Conservation (phyloP, 164 flowering plant species). For the Magnolia sinica region DNA sequence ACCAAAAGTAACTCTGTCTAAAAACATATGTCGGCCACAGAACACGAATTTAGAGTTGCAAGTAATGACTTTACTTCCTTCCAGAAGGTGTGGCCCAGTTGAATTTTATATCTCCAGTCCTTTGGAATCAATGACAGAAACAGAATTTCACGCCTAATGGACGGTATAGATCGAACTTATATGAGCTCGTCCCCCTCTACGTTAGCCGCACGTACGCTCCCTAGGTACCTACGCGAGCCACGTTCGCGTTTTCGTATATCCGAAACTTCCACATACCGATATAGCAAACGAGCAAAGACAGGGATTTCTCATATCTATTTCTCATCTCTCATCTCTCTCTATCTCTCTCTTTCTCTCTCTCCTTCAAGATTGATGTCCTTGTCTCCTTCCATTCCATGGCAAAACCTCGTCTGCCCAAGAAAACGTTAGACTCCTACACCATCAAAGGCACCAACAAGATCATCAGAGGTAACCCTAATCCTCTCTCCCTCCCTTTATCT, state of each 20-base stretch:
- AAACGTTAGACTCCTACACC: slow-evolving; percentile 48
- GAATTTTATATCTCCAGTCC: too few relatives aligned
- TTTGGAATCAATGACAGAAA: too few relatives aligned
- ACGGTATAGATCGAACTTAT: background rate
- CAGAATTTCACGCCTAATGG: too few relatives aligned
- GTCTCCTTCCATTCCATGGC: slow-evolving; percentile 32
- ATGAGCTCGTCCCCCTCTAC: background rate
- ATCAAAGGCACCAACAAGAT: slow-evolving; percentile 60
- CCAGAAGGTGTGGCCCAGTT: too few relatives aligned
- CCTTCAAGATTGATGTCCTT: background rate
- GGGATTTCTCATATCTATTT: background rate
- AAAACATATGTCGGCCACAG: too few relatives aligned
- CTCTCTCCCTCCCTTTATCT: background rate
- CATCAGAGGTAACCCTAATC: slow-evolving; percentile 35
- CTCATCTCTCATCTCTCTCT: background rate
- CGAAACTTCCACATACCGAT: too few relatives aligned
- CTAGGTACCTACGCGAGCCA: background rate
- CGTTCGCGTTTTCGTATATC: background rate
- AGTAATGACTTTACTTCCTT: too few relatives aligned
- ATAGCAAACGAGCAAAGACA: too few relatives aligned
- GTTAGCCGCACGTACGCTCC: background rate
- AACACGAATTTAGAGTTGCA: too few relatives aligned
- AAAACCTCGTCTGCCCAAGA: slow-evolving; percentile 45
- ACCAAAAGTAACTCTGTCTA: too few relatives aligned
- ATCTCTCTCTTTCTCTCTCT: background rate